Evolutionary conservation across 2,329 filamentous ascomycete species (phyloP).

Genomic region (Curvularia hawaiiensis): DNA sequence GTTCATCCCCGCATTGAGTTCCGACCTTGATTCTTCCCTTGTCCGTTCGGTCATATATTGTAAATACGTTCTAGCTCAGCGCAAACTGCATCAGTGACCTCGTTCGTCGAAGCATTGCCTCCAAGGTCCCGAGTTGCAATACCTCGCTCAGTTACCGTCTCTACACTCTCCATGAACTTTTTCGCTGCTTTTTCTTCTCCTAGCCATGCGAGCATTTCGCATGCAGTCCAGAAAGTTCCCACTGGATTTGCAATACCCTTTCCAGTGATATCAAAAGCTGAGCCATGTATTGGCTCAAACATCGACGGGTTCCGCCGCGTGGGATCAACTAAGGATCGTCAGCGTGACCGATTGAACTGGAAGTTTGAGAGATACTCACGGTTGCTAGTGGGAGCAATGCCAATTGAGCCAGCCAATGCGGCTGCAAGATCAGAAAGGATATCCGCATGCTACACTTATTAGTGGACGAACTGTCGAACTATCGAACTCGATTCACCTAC

Average conservation of each 20-base stretch:
- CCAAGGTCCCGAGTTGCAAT: constrained; percentile 62
- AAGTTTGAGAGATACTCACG: constrained; percentile 18
- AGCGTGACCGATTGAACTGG: neutral
- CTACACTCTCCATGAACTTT: constrained; percentile 58
- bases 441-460: constrained; percentile 55
- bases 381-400: constrained; percentile 74
- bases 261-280: constrained; percentile 63
- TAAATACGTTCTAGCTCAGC: constrained; percentile 42
- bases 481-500: constrained; percentile 20
- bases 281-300: constrained; percentile 67
- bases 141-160: constrained; percentile 58
- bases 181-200: constrained; percentile 59
- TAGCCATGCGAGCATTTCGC: constrained; percentile 64
- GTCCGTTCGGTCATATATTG: neutral
- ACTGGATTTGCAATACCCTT: constrained; percentile 64
- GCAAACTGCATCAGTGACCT: constrained; percentile 52
- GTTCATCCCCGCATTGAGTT: neutral
- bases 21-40: neutral
- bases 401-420: constrained; percentile 71
- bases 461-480: neutral
- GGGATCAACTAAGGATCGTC: constrained; percentile 58
- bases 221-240: constrained; percentile 64
- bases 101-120: constrained; percentile 50
- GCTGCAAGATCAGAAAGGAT: constrained; percentile 75
- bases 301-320: constrained; percentile 64